phyloP scores from a whole-genome alignment of 495 filamentous ascomycete species.

The Aspergillus heteromorphus region DNA sequence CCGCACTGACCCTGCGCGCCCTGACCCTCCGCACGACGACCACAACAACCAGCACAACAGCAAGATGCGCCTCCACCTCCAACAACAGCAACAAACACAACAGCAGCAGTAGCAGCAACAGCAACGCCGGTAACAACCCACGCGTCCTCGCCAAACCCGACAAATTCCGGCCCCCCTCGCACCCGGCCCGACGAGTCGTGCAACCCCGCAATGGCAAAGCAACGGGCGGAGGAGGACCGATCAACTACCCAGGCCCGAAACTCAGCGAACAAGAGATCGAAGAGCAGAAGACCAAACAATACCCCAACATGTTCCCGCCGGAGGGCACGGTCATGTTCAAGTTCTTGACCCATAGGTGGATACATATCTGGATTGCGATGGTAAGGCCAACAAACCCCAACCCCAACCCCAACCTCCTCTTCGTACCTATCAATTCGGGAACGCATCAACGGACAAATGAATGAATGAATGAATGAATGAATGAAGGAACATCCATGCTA shows the following conservation, averaged over 20 bases:
- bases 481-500: neutral
- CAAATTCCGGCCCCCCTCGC: constrained; percentile 81
- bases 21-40: constrained; percentile 9
- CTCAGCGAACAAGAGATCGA: constrained; percentile 53
- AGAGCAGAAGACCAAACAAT: constrained; percentile 58
- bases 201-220: constrained; percentile 25
- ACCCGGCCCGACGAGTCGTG: constrained; percentile 54
- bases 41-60: constrained; percentile 7
- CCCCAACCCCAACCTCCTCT: too few relatives aligned
- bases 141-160: constrained; percentile 71
- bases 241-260: constrained; percentile 64
- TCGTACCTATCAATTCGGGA: too few relatives aligned
- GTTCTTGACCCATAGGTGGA: constrained; percentile 64
- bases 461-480: too few relatives aligned
- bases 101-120: constrained; percentile 4
- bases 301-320: constrained; percentile 77
- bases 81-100: constrained; percentile 3
- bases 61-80: constrained; percentile 23
- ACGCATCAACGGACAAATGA: too few relatives aligned
- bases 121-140: constrained; percentile 34
- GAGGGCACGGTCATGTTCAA: constrained; percentile 67
- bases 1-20: constrained; percentile 23
- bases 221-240: constrained; percentile 29
- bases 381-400: constrained; percentile 39
- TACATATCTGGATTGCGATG: constrained; percentile 75